Evolutionary conservation across 805 yeast species (phyloP).

Genomic region (Jamesozyma piceae): DNA sequence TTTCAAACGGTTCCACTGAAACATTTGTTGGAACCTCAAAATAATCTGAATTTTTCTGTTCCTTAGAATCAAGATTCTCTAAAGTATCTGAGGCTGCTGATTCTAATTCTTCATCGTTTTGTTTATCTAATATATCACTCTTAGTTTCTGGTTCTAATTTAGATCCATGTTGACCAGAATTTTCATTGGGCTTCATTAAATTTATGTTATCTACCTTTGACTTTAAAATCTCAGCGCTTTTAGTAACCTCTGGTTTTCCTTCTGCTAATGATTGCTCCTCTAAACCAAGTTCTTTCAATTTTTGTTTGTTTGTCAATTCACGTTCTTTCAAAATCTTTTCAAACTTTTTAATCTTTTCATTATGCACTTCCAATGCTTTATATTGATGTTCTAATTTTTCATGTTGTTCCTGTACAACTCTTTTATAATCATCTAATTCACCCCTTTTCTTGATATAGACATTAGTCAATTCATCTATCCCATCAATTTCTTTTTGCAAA

Average conservation of each 20-base stretch:
- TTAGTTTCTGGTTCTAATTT: too few relatives aligned
- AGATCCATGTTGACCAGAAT: background rate
- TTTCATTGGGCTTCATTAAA: background rate
- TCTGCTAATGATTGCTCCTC: background rate
- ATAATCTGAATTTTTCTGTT: conserved; percentile 1
- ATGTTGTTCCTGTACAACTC: conserved; percentile 25
- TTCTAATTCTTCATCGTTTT: conserved; percentile 27
- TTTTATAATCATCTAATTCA: conserved; percentile 25
- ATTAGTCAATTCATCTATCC: conserved; percentile 21
- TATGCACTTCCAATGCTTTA: conserved; percentile 23
- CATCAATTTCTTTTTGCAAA: conserved; percentile 32
- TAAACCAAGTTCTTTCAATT: conserved; percentile 58
- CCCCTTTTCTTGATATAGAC: conserved; percentile 27
- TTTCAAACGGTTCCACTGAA: conserved; percentile 4
- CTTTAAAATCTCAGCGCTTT: background rate
- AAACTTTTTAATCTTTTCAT: conserved; percentile 3
- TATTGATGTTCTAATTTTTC: conserved; percentile 23
- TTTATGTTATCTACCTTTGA: background rate
- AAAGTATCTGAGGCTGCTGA: conserved; percentile 7
- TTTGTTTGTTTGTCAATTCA: conserved; percentile 52
- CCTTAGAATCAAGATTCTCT: background rate
- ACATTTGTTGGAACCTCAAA: conserved; percentile 1
- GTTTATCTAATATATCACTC: conserved; percentile 27
- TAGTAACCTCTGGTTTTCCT: too few relatives aligned
- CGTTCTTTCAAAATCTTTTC: conserved; percentile 8